Conservation (phyloP, 495 filamentous ascomycete species). For the Aspergillus nanangensis region DNA sequence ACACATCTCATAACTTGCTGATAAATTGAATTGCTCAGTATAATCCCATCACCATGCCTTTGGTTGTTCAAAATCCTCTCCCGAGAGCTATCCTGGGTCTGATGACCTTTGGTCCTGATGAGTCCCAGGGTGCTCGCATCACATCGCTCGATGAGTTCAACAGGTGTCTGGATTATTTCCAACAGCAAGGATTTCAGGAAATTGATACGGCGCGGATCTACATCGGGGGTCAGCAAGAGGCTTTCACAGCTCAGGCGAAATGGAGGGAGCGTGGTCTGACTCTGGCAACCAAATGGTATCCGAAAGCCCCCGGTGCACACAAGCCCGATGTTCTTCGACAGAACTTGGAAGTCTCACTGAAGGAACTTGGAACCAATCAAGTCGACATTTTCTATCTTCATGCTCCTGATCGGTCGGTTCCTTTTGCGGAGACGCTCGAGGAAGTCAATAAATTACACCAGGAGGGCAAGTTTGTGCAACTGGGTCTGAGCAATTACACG, state of each 20-base stretch:
- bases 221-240: constrained; percentile 70
- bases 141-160: constrained; percentile 63
- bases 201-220: constrained; percentile 79
- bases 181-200: constrained; percentile 71
- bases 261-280: constrained; percentile 83
- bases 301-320: constrained; percentile 52
- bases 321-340: constrained; percentile 55
- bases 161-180: constrained; percentile 62
- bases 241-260: constrained; percentile 66
- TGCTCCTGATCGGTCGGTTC: constrained; percentile 72
- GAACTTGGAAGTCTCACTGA: constrained; percentile 60
- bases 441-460: constrained; percentile 78
- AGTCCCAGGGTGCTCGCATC: constrained; percentile 59
- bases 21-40: no score
- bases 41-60: constrained; percentile 39
- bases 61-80: constrained; percentile 46
- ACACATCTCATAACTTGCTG: no score
- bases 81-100: constrained; percentile 55
- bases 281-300: constrained; percentile 83
- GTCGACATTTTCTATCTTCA: constrained; percentile 92
- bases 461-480: constrained; percentile 77
- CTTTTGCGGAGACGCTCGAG: constrained; percentile 75
- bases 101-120: constrained; percentile 56
- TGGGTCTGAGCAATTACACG: constrained; percentile 82
- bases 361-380: constrained; percentile 66